Evolutionary conservation across 2,329 filamentous ascomycete genomes (phyloP).

Genomic region (Cercospora sesami): DNA sequence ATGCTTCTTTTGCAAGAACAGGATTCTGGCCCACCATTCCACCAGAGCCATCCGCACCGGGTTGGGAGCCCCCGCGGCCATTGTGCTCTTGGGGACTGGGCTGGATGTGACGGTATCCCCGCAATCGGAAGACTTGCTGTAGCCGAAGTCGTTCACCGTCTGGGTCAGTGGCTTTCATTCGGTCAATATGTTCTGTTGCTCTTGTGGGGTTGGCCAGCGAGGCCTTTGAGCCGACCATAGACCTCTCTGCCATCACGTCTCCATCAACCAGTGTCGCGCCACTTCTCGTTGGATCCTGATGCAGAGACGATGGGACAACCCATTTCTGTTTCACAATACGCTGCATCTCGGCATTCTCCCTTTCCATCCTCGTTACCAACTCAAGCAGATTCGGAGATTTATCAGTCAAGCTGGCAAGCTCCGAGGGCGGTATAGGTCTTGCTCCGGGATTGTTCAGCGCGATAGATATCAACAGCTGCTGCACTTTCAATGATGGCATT

Average conservation of each 20-base stretch:
- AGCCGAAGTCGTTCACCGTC: not conserved
- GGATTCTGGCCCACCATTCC: not conserved
- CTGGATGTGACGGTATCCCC: too few relatives aligned
- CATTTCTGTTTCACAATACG: not conserved
- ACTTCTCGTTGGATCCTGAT: not conserved
- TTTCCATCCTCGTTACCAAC: not conserved
- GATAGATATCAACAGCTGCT: not conserved
- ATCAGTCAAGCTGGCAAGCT: not conserved
- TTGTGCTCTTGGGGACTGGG: not conserved
- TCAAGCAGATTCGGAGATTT: not conserved
- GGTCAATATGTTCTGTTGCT: slow-evolving; percentile 1
- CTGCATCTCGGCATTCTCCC: not conserved
- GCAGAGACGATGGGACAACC: not conserved
- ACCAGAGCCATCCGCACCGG: slow-evolving; percentile 2
- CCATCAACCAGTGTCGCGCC: not conserved
- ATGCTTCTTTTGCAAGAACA: not conserved
- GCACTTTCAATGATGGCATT: slow-evolving; percentile 1
- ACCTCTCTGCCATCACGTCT: not conserved
- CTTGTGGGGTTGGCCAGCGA: not conserved
- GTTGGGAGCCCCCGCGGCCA: not conserved
- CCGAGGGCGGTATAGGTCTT: slow-evolving; percentile 8
- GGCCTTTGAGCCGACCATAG: not conserved
- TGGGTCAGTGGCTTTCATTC: slow-evolving; percentile 1
- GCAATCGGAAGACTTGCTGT: not conserved
- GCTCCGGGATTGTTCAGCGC: not conserved